phyloP scores from a whole-genome alignment of 768 basidiomycete species.

The Punctularia strigosozonata region DNA sequence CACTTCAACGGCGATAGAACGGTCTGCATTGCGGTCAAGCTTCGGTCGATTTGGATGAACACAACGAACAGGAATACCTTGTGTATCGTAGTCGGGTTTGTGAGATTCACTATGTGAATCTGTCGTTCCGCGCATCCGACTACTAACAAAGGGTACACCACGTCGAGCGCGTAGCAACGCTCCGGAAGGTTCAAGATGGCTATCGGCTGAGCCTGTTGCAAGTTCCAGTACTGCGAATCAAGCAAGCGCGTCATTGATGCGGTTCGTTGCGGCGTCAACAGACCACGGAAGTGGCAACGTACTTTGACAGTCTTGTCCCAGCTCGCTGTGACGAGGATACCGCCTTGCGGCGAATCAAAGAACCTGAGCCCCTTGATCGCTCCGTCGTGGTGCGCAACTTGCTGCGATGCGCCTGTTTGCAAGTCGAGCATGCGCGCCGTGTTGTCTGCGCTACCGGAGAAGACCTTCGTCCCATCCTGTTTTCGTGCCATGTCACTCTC shows the following conservation, averaged over 20 bases:
- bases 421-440: conserved; percentile 31
- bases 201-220: conserved; percentile 20
- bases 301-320: conserved; percentile 40
- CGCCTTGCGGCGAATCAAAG: conserved; percentile 9
- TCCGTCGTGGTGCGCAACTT: conserved; percentile 28
- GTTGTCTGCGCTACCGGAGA: conserved; percentile 36
- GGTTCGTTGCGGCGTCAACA: background rate
- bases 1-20: conserved; percentile 26
- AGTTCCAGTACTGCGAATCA: conserved; percentile 20
- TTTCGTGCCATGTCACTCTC: background rate
- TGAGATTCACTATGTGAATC: conserved; percentile 27
- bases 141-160: conserved; percentile 20
- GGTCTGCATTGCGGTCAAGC: conserved; percentile 1
- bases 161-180: conserved; percentile 28
- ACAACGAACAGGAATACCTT: conserved; percentile 10
- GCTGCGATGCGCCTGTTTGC: conserved; percentile 20
- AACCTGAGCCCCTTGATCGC: conserved; percentile 23
- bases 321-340: conserved; percentile 29
- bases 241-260: conserved; percentile 4
- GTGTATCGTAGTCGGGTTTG: conserved; percentile 21
- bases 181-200: conserved; percentile 24
- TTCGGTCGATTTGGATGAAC: background rate
- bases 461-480: conserved; percentile 24
- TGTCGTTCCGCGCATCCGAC: conserved; percentile 31
- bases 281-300: conserved; percentile 4